Evolutionary conservation across 1,284 basidiomycete genomes (phyloP), one percentile per base, ranked within the genome.

Genomic region (Rhodotorula glutinis): DNA sequence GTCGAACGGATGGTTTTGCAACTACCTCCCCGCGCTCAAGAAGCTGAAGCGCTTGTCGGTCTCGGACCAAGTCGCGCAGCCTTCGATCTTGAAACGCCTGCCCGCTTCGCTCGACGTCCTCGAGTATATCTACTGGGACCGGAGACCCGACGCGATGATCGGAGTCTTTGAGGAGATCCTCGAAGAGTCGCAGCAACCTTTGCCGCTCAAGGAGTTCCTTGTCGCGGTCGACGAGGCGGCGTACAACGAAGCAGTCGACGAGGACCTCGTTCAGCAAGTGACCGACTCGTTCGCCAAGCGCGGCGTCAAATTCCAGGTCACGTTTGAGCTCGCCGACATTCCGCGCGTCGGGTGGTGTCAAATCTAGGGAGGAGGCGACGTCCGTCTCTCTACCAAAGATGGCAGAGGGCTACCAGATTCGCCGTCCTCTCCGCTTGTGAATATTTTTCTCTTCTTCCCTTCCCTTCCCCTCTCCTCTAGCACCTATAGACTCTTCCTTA

Each of bases 151-250:
- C n/a, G 23, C 30, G 4, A 38, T 33, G 27, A 27, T 61, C 19
- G 29, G 17, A 11, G 19, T 30, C 29, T 43, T 60, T 19, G 41
- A 44, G 23, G 58, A 41, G 27, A 21, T 41, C 25, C 49, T 59
- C 25, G 33, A 21, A 16, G 56, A 57, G 16, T 30, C 44, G 44
- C 29, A 25, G 30, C 44, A 43, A 2, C 16, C 51, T 7, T 29
- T 19, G 25, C n/a, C 23, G 14, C n/a, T 47, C 29, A 29, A 53
- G 16, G 38, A 44, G 29, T 41, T 61, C 11, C n/a, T 46, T 9
- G n/a, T 61, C 30, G 33, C 41, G 9, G 52, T 53, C 44, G 60
- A 61, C 53, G 60, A 61, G n/a, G n/a, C 33, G 53, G 60, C 60
- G 30, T 61, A 47, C 43, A 52, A 19, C 23, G 53, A 13, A 2